Conservation (phyloP, 2,329 filamentous ascomycete genomes). For the Nannizziopsis barbatae region DNA sequence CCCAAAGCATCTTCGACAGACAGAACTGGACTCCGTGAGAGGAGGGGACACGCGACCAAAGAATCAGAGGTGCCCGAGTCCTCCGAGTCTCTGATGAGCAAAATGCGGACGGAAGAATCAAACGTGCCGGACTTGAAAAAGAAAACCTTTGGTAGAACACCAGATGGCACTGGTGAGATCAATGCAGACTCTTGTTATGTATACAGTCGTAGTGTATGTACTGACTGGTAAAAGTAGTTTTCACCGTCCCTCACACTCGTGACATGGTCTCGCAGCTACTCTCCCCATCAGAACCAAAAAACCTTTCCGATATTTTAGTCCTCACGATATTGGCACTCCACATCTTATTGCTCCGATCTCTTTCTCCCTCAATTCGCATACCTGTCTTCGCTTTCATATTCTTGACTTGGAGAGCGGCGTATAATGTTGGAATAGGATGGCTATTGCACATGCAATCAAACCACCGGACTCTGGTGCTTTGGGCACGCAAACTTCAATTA, state of each 20-base stretch:
- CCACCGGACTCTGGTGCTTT: slow-evolving; percentile 71
- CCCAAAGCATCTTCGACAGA: slow-evolving; percentile 25
- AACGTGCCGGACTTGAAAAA: slow-evolving; percentile 34
- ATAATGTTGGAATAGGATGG: slow-evolving; percentile 89
- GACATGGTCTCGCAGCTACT: slow-evolving; percentile 98
- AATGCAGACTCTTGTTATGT: too few species aligned
- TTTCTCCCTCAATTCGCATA: slow-evolving; percentile 59
- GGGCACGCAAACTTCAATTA: slow-evolving; percentile 74
- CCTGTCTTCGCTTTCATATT: slow-evolving; percentile 75
- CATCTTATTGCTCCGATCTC: slow-evolving; percentile 59
- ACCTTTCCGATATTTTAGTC: slow-evolving; percentile 73
- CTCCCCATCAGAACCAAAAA: slow-evolving; percentile 90
- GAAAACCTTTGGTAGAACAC: slow-evolving; percentile 84
- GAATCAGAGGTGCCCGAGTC: slow-evolving; percentile 30
- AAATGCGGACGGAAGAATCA: slow-evolving; percentile 13
- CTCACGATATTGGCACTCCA: slow-evolving; percentile 66
- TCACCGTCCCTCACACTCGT: slow-evolving; percentile 88
- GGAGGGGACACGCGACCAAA: slow-evolving; percentile 29
- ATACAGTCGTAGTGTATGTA: background rate
- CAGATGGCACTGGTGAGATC: slow-evolving; percentile 71
- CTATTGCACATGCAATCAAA: slow-evolving; percentile 84
- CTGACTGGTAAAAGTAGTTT: slow-evolving; percentile 48
- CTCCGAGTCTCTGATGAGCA: slow-evolving; percentile 32
- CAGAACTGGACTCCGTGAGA: slow-evolving; percentile 39
- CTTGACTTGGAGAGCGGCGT: slow-evolving; percentile 81